Conservation (phyloP, 2,329 filamentous ascomycete genomes). For the Neopestalotiopsis sp. region DNA sequence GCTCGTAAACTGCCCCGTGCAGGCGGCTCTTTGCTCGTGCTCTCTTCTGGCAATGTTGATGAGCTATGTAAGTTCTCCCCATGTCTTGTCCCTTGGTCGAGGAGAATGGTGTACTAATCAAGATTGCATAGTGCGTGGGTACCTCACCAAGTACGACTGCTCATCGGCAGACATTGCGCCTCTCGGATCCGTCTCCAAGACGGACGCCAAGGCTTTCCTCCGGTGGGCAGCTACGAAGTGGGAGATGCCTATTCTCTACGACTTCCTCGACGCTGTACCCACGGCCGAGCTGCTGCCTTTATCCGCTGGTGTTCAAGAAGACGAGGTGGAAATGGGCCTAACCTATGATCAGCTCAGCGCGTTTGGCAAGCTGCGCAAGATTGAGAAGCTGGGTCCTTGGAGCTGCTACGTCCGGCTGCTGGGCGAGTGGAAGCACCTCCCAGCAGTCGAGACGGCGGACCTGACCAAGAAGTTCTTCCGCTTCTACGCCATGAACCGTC, state of each 20-base stretch:
- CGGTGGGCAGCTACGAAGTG: constrained; percentile 65
- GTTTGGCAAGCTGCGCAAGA: constrained; percentile 30
- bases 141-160: constrained; percentile 43
- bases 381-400: constrained; percentile 50
- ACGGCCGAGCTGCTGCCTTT: constrained; percentile 71
- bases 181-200: constrained; percentile 56
- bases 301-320: constrained; percentile 47
- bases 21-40: constrained; percentile 1
- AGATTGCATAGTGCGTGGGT: neutral
- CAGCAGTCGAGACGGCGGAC: constrained; percentile 45
- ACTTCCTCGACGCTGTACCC: constrained; percentile 68
- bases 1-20: neutral
- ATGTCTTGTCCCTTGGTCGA: neutral
- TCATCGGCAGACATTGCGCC: constrained; percentile 61
- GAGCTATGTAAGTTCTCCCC: neutral
- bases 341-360: constrained; percentile 52
- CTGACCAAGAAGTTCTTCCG: constrained; percentile 52
- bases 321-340: constrained; percentile 52
- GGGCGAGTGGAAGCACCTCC: neutral
- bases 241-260: constrained; percentile 65
- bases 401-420: neutral
- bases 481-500: constrained; percentile 65
- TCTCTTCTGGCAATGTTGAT: neutral
- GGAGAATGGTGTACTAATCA: neutral
- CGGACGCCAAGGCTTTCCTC: constrained; percentile 75